phyloP scores from a whole-genome alignment of 352 stramenopile species.

The Phytophthora lateralis region DNA sequence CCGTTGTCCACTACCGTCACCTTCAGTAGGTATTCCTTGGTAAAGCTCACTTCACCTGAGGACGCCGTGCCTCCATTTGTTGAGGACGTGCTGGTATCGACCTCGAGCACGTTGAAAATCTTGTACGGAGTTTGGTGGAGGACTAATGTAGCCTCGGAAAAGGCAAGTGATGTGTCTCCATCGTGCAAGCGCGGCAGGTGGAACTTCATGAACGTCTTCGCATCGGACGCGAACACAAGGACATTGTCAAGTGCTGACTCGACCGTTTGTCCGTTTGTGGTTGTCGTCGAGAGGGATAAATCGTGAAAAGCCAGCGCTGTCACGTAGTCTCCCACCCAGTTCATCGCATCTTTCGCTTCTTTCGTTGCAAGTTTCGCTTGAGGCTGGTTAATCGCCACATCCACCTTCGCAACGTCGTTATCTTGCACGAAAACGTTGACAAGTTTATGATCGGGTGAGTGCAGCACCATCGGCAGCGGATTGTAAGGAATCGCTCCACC shows the following conservation, averaged over 20 bases:
- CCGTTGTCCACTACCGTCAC: slow-evolving; percentile 56
- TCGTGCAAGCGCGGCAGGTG: slow-evolving; percentile 58
- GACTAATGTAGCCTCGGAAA: slow-evolving; percentile 39
- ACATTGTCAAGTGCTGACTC: slow-evolving; percentile 40
- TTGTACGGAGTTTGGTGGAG: slow-evolving; percentile 75
- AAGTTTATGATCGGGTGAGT: slow-evolving; percentile 46
- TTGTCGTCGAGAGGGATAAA: slow-evolving; percentile 39
- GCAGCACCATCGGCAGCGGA: slow-evolving; percentile 49
- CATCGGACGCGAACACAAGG: slow-evolving; percentile 50
- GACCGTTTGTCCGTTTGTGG: slow-evolving; percentile 10
- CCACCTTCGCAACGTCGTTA: slow-evolving; percentile 52
- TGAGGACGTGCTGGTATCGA: slow-evolving; percentile 9
- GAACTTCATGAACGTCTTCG: slow-evolving; percentile 71
- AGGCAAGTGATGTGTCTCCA: slow-evolving; percentile 47
- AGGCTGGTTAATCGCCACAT: slow-evolving; percentile 50
- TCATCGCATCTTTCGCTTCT: slow-evolving; percentile 44
- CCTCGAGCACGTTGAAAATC: slow-evolving; percentile 52
- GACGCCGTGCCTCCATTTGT: slow-evolving; percentile 2
- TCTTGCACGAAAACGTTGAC: slow-evolving; percentile 62
- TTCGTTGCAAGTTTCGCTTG: slow-evolving; percentile 37
- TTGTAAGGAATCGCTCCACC: slow-evolving; percentile 63
- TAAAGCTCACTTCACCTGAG: slow-evolving; percentile 35
- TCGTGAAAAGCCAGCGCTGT: slow-evolving; percentile 63
- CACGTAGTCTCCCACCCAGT: slow-evolving; percentile 64
- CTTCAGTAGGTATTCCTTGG: slow-evolving; percentile 48